Evolutionary conservation across 2,329 filamentous ascomycete species (phyloP), one percentile per base, ranked within the genome.

Genomic region (Phyllosticta citribraziliensis): DNA sequence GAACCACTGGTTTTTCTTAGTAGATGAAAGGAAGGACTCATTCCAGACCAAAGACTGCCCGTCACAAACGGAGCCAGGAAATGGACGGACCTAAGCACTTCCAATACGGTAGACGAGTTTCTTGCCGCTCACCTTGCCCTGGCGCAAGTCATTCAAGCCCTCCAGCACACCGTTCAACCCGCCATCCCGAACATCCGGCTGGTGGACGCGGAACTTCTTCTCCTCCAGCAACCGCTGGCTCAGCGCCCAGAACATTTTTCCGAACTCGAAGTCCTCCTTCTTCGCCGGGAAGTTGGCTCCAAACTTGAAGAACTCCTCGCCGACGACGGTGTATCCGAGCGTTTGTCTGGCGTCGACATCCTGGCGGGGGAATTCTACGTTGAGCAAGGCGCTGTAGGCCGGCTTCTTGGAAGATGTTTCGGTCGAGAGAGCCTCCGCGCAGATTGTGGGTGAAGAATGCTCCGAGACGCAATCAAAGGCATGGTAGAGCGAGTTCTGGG

Each of bases 391-490:
- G 12, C 71, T 70, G 68, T 79, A 79, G 24, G 69, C 67, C 64
- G 69, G 64, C 57, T 64, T 63, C 14, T 65, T 58, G 2, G 27
- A 27, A 14, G 47, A 17, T 12, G 24, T 24, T 12, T 62, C 53
- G n/a, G 62, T 62, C 2, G 71, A 73, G 52, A 82, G 69, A 10
- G 77, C 73, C 1, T 70, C 68, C 33, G 74, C 73, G 67, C 74
- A 76, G 62, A 79, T 75, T 19, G 69, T 66, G 17, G 71, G 68
- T 3, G 71, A 74, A 9, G 62, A 54, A 22, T 70, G 69, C 64
- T 78, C 74, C 33, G 74, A 69, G 60, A 83, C 79, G 63, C 76
- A 80, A 67, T 84, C 82, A 47, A 81, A 75, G 3, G 71, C 79
- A 25, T 78, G 68, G 14, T 68, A 67, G 3, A 84, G 70, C 30